phyloP scores from a whole-genome alignment of 106 monocot genomes.

The Dendrobium nobile region DNA sequence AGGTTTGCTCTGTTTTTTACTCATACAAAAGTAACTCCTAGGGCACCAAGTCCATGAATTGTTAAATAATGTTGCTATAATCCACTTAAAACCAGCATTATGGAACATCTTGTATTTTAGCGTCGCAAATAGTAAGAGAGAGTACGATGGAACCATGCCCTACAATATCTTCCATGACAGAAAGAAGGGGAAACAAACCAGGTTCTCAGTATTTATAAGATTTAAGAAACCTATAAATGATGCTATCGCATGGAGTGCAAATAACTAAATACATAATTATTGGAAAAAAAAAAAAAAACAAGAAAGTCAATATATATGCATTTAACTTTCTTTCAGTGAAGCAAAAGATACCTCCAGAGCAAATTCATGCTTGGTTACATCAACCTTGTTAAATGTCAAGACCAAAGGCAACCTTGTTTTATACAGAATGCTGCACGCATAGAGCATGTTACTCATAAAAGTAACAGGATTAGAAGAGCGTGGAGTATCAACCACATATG shows the following conservation, averaged over 20 bases:
- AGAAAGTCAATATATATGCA: neutral
- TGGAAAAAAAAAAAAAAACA: neutral
- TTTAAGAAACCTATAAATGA: neutral
- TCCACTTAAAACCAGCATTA: neutral
- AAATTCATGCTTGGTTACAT: slow-evolving; percentile 94
- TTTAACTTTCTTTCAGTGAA: neutral
- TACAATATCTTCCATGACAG: neutral
- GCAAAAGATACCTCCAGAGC: slow-evolving; percentile 65
- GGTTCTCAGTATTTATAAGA: neutral
- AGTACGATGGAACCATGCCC: neutral
- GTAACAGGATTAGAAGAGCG: slow-evolving; percentile 77
- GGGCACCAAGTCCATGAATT: neutral
- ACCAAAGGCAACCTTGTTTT: slow-evolving; percentile 91
- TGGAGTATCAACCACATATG: slow-evolving; percentile 95
- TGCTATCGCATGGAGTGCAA: neutral
- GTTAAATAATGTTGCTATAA: neutral
- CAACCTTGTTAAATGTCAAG: slow-evolving; percentile 85
- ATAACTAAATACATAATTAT: neutral
- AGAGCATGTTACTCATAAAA: slow-evolving; percentile 99
- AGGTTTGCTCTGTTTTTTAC: neutral
- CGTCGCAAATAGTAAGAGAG: neutral
- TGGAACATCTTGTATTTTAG: neutral
- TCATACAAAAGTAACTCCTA: neutral
- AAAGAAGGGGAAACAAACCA: neutral
- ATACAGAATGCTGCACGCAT: slow-evolving; percentile 98